These are phyloP conservation scores for Macadamia integrifolia DNA, from an alignment of 164 flowering plant species.

Conservation along the genomic window DNA sequence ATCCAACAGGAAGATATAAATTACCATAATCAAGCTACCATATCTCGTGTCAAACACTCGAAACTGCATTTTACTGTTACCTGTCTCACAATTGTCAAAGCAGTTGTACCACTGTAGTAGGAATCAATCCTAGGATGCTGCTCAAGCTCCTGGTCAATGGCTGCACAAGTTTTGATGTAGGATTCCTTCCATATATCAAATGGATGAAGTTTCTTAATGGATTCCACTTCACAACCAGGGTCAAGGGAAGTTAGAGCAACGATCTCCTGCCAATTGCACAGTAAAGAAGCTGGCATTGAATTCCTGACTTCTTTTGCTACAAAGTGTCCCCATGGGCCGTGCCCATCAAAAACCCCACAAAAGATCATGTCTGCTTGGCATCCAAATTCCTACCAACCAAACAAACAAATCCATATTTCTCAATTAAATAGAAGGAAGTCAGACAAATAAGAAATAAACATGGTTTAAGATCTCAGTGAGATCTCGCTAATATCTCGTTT, in stretches of 20 bases:
- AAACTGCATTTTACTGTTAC: conserved; percentile 25
- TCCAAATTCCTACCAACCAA: conserved; percentile 62
- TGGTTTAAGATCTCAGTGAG: too few relatives aligned
- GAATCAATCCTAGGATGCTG: conserved; percentile 50
- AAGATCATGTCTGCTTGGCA: conserved; percentile 78
- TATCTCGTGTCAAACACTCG: neutral
- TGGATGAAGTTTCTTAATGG: conserved; percentile 26
- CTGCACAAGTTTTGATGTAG: conserved; percentile 60
- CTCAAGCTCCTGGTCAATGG: conserved; percentile 65
- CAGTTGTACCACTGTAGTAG: conserved; percentile 79
- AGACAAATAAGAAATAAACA: too few relatives aligned
- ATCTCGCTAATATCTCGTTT: too few relatives aligned
- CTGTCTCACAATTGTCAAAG: conserved; percentile 73
- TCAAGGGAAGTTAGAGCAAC: conserved; percentile 36
- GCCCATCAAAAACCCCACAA: conserved; percentile 93
- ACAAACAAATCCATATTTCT: neutral
- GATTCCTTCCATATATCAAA: conserved; percentile 72
- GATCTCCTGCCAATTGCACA: conserved; percentile 72
- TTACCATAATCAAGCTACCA: neutral
- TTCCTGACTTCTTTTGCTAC: conserved; percentile 66
- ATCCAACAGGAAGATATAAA: neutral
- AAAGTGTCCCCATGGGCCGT: conserved; percentile 89
- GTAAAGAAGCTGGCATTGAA: conserved; percentile 56
- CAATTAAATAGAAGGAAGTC: neutral
- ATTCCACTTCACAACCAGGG: conserved; percentile 28